Evolutionary conservation across 192 early-diverging fungal species (phyloP).

Genomic region (Dissophora globulifera): DNA sequence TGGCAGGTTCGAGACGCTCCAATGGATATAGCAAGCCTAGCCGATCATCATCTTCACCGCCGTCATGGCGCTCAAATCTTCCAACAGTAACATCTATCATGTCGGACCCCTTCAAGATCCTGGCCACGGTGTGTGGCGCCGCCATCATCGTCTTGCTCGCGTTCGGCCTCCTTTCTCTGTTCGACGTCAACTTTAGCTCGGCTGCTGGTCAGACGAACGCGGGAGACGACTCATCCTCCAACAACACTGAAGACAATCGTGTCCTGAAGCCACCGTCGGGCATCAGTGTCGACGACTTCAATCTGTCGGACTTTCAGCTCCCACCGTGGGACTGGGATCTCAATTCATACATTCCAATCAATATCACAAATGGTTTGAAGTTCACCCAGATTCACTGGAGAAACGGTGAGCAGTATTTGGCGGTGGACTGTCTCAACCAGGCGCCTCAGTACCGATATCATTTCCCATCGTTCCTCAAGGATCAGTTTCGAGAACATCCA

Average conservation of each 20-base stretch:
- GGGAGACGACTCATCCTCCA: background rate
- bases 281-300: slow-evolving; percentile 36
- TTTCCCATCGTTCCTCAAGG: slow-evolving; percentile 33
- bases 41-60: background rate
- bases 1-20: slow-evolving; percentile 23
- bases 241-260: slow-evolving; percentile 15
- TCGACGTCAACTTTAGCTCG: slow-evolving; percentile 19
- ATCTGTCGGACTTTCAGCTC: slow-evolving; percentile 14
- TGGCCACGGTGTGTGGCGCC: slow-evolving; percentile 27
- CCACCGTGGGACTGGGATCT: slow-evolving; percentile 50
- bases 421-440: slow-evolving; percentile 26
- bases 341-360: slow-evolving; percentile 21
- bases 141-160: slow-evolving; percentile 26
- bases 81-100: too few species aligned
- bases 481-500: slow-evolving; percentile 21
- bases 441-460: slow-evolving; percentile 20
- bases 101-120: slow-evolving; percentile 27
- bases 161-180: slow-evolving; percentile 33
- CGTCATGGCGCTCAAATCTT: background rate
- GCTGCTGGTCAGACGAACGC: background rate
- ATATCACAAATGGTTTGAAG: slow-evolving; percentile 34
- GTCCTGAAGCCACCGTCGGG: slow-evolving; percentile 30
- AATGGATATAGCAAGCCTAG: background rate
- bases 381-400: slow-evolving; percentile 36
- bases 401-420: slow-evolving; percentile 35